Base-by-base conservation (phyloP, 495 filamentous ascomycete genomes). In the Penicillium ochrochloron region DNA sequence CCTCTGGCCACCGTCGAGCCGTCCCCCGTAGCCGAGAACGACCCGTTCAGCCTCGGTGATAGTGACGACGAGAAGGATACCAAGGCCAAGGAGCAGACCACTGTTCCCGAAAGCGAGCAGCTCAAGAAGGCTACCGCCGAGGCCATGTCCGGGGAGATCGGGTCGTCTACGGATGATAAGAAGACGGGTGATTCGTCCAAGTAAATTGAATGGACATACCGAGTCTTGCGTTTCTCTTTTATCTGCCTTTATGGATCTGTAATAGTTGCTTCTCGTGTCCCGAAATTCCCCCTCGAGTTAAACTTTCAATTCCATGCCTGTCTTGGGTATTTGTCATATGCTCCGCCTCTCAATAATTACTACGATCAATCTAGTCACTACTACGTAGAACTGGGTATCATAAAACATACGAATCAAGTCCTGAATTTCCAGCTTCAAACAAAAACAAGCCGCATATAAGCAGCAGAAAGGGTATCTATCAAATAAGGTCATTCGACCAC, bases 41-140 rank as follows among this genome's bases (percentile, higher is more conserved):
- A 99, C 71, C 95, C 95, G 0, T 99, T 99, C 76, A 96, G 92
- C 68, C 85, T 99, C 11, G 95, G 95, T 2, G 95, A 99, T 70
- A 97, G 93, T 68, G 92, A 96, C 63, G 95, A 98, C 55, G 96
- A 98, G 76, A 90, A 90, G 64, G 93, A 93, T n/a, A 75, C 81
- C 17, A 92, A 91, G 75, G 70, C 81, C 39, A 89, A 89, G 67
- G 88, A 90, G 57, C 73, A 80, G 52, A 79, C 80, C 62, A 84
- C 86, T 63, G 68, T 82, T 61, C 87, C 91, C 65, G 91, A 92
- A 73, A 80, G 77, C 23, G 90, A 92, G 64, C 82, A 87, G 69
- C 69, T 91, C 67, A 91, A 92, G 79, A 83, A 88, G 75, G 86
- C 89, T 8, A 90, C 89, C 27, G 84, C 84, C 41, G 89, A 90